Conservation (phyloP, 1,284 basidiomycete species). For the Crepidotus sp. region DNA sequence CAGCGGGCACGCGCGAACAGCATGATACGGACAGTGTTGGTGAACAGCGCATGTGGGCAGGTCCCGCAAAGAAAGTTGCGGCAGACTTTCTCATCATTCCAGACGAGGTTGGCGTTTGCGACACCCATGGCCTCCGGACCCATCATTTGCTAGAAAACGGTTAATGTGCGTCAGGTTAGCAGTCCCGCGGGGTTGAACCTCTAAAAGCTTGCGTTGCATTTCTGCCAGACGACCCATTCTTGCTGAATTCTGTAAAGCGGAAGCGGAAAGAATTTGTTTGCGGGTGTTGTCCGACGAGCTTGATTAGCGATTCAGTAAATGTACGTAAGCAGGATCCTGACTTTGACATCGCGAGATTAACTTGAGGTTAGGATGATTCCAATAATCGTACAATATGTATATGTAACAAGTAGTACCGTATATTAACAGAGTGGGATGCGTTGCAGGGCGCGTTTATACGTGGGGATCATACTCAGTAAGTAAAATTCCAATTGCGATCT, state of each 20-base stretch:
- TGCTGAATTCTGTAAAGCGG: constrained; percentile 11
- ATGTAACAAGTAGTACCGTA: constrained; percentile 8
- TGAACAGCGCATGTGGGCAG: constrained; percentile 95
- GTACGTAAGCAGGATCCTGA: background rate
- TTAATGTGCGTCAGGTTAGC: constrained; percentile 14
- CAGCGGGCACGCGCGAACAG: constrained; percentile 2
- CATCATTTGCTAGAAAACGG: constrained; percentile 84
- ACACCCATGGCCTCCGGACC: constrained; percentile 98
- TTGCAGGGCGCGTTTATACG: background rate
- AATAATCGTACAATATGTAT: constrained; percentile 12
- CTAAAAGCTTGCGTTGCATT: constrained; percentile 88
- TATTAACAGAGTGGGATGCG: constrained; percentile 9
- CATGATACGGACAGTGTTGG: constrained; percentile 78
- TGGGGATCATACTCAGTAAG: background rate
- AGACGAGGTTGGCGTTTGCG: constrained; percentile 84
- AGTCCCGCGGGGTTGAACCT: constrained; percentile 38
- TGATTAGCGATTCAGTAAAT: too few relatives aligned
- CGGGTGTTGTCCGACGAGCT: background rate
- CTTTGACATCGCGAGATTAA: too few relatives aligned
- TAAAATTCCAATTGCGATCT: constrained; percentile 5
- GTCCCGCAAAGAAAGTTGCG: constrained; percentile 97
- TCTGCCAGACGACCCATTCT: constrained; percentile 79
- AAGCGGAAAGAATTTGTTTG: background rate
- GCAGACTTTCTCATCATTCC: constrained; percentile 99
- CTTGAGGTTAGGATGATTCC: too few relatives aligned